Conservation (phyloP, 2,329 filamentous ascomycete genomes). For the Iodosphaeria phyllophila region DNA sequence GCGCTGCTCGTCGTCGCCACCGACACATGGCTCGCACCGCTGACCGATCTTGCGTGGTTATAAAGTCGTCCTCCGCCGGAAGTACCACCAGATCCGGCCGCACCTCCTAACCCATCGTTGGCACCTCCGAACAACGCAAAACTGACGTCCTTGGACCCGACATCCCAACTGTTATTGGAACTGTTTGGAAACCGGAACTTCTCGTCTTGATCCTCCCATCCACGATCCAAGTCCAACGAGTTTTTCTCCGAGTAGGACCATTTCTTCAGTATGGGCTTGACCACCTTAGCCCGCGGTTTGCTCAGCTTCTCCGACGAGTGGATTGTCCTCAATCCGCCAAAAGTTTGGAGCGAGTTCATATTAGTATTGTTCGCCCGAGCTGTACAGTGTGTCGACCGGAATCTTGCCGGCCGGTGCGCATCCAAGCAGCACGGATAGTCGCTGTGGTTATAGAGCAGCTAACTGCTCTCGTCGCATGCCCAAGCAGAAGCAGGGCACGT, state of each 20-base stretch:
- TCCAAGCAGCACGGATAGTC: no score
- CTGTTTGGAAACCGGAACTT: slow-evolving; percentile 14
- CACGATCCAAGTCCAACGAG: slow-evolving; percentile 41
- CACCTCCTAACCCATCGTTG: no score
- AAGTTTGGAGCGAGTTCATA: slow-evolving; percentile 18
- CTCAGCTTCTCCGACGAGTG: slow-evolving; percentile 12
- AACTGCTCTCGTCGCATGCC: no score
- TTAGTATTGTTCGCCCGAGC: no score
- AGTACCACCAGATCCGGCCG: slow-evolving; percentile 4
- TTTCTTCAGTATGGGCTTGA: slow-evolving; percentile 46
- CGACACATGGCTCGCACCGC: slow-evolving; percentile 36
- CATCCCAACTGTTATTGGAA: slow-evolving; percentile 9
- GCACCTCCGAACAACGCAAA: slow-evolving; percentile 24
- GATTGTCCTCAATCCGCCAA: slow-evolving; percentile 10
- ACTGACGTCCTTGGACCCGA: slow-evolving; percentile 22
- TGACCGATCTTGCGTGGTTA: slow-evolving; percentile 38
- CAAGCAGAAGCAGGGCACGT: no score
- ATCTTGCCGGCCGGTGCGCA: no score
- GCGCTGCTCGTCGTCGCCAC: slow-evolving; percentile 34
- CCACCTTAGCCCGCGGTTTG: slow-evolving; percentile 28
- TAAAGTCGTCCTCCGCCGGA: slow-evolving; percentile 18
- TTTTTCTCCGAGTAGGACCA: slow-evolving; percentile 38
- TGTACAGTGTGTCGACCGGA: no score
- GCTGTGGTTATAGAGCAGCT: no score
- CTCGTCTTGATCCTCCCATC: slow-evolving; percentile 34